Conservation (phyloP, 208 protist species). For the Willaertia magna region DNA sequence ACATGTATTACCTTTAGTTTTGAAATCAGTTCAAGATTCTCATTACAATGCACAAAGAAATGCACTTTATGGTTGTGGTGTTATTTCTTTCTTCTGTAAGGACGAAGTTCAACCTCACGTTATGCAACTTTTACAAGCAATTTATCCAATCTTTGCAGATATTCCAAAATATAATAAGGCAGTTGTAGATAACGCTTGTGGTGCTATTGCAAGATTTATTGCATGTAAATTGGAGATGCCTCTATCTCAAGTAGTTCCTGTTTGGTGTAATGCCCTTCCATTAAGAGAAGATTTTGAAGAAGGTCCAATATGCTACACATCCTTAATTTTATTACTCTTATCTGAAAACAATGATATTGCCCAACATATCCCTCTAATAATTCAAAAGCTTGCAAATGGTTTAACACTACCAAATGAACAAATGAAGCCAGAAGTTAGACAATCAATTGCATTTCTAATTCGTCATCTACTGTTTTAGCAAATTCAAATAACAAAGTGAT, state of each 20-base stretch:
- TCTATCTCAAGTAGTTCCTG: conserved; percentile 6
- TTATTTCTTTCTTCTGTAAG: neutral
- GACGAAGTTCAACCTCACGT: neutral
- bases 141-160: conserved; percentile 10
- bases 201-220: conserved; percentile 23
- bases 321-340: neutral
- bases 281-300: neutral
- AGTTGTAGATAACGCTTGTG: conserved; percentile 22
- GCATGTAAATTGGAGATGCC: conserved; percentile 7
- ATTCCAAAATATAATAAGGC: neutral
- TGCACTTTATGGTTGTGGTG: neutral
- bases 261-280: neutral
- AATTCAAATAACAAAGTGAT: too few relatives aligned
- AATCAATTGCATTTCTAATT: too few relatives aligned
- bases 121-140: neutral
- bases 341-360: neutral
- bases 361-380: neutral
- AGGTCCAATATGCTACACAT: neutral
- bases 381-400: neutral
- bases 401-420: neutral
- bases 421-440: neutral
- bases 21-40: neutral
- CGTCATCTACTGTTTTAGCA: too few relatives aligned
- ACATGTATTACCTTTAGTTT: neutral
- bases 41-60: neutral